Evolutionary conservation across 306 rosid genomes (phyloP), one percentile per base, ranked within the genome.

Genomic region (Glycine tomentella): DNA sequence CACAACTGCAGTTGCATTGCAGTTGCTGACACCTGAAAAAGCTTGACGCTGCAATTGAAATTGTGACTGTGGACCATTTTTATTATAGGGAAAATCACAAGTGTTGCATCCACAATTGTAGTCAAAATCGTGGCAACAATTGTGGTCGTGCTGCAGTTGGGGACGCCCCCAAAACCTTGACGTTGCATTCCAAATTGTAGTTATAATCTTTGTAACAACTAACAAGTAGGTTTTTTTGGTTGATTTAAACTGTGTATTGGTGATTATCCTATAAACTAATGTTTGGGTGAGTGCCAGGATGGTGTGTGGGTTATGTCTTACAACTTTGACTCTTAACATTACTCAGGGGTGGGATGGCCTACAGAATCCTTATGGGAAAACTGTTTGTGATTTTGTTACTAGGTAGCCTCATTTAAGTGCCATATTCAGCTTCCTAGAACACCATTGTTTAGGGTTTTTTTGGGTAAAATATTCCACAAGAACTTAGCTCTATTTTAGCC

Each of bases 241-340:
- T 57, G 72, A 55, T 16, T 53, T 84, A 14, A 33, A 52, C 13
- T 3, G 11, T 76, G 9, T 64, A n/a, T 64, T 16, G 44, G 38
- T 52, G 38, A 7, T 38, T 69, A 17, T 34, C 25, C 3, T 6
- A 7, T 3, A 40, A 36, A 51, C 6, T 31, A n/a, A 9, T 1
- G 3, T 70, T 20, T 71, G 34, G 51, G 20, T 71, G 62, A 58
- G 38, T 74, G 69, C 13, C 1, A 25, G 70, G 49, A 25, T 38
- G 46, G 44, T 34, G 8, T 20, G 80, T 42, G 16, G 50, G 66
- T 64, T 76, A 44, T 70, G 65, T 44, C 61, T 33, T 9, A 57
- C 10, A 1, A 58, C 46, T 36, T 2, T 63, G 6, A 77, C 1
- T 38, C 31, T 25, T 25, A 38, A 38, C 6, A 36, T 44, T 20